phyloP scores from a whole-genome alignment of 192 early-diverging fungal genomes.

The Obelidium mucronatum region DNA sequence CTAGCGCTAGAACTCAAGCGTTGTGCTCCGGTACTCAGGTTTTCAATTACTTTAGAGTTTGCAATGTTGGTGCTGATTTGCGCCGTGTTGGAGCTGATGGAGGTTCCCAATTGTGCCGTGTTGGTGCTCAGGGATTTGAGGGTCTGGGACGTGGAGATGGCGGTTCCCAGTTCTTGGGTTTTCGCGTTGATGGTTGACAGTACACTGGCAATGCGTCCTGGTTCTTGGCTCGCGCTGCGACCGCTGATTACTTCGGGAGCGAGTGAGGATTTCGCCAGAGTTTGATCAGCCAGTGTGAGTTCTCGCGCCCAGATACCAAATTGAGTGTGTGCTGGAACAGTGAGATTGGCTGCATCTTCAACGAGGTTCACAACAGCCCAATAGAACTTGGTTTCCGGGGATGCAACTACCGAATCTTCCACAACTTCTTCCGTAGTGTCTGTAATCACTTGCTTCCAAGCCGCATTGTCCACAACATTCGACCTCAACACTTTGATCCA shows the following conservation, averaged over 20 bases:
- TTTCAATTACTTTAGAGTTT: neutral
- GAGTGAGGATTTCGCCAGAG: neutral
- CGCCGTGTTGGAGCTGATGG: neutral
- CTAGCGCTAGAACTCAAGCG: neutral
- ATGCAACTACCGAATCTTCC: neutral
- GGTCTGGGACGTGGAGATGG: neutral
- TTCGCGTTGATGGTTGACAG: too few relatives aligned
- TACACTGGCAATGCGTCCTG: too few relatives aligned
- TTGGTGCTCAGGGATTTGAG: neutral
- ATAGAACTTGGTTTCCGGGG: slow-evolving; percentile 19
- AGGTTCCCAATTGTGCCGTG: neutral
- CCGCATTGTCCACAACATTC: slow-evolving; percentile 10
- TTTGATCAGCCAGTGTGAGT: neutral
- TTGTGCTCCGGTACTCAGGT: neutral
- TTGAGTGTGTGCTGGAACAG: neutral
- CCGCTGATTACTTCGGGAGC: neutral
- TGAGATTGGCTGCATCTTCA: slow-evolving; percentile 14
- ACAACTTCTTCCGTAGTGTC: slow-evolving; percentile 1
- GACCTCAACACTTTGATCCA: slow-evolving; percentile 17
- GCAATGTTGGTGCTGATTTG: neutral
- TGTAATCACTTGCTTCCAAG: neutral
- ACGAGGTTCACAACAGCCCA: slow-evolving; percentile 25
- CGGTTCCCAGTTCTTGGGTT: too few relatives aligned
- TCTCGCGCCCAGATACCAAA: neutral
- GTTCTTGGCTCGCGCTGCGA: too few relatives aligned